A percentile compares a stretch with the other conserved stretches of the same genome.
Evolutionary conservation across 352 stramenopile species (phyloP).

Genomic region (Globisporangium paroecandrum): DNA sequence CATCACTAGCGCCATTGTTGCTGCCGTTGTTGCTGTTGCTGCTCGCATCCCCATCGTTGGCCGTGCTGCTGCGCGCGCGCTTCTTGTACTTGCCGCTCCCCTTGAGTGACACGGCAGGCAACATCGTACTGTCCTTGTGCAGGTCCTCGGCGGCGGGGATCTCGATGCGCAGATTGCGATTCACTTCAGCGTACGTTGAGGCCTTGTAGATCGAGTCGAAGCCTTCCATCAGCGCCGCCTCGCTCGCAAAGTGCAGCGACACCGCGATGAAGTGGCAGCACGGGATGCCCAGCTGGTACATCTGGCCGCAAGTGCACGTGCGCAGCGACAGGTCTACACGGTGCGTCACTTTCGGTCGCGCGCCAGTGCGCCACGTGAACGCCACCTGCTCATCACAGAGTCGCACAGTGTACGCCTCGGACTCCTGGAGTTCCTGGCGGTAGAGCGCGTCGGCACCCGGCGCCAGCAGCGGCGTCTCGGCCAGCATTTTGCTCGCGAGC

Average conservation of each 20-base stretch:
- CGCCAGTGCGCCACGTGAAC: conserved; percentile 71
- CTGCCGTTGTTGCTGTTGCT: neutral
- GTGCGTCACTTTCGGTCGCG: conserved; percentile 70
- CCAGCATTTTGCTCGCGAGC: conserved; percentile 47
- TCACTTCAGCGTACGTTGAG: conserved; percentile 49
- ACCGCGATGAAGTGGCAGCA: conserved; percentile 77
- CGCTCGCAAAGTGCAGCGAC: conserved; percentile 62
- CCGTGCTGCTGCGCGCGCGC: conserved; percentile 28
- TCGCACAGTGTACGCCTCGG: conserved; percentile 58
- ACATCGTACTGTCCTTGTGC: conserved; percentile 62
- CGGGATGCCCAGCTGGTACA: conserved; percentile 70
- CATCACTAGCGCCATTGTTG: neutral
- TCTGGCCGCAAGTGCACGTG: conserved; percentile 69
- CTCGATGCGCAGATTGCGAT: conserved; percentile 69
- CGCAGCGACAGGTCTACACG: conserved; percentile 64
- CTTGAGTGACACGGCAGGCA: conserved; percentile 45
- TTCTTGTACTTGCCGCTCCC: conserved; percentile 57
- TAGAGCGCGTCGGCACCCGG: conserved; percentile 62
- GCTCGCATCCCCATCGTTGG: neutral
- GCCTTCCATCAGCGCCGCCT: conserved; percentile 54
- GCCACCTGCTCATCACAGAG: conserved; percentile 72
- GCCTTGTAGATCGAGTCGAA: conserved; percentile 80
- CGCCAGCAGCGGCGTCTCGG: conserved; percentile 46
- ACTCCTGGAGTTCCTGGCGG: conserved; percentile 56
- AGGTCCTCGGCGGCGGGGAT: conserved; percentile 70